Evolutionary conservation across 345 rosid species (phyloP).

Genomic region (Cardamine occulta): DNA sequence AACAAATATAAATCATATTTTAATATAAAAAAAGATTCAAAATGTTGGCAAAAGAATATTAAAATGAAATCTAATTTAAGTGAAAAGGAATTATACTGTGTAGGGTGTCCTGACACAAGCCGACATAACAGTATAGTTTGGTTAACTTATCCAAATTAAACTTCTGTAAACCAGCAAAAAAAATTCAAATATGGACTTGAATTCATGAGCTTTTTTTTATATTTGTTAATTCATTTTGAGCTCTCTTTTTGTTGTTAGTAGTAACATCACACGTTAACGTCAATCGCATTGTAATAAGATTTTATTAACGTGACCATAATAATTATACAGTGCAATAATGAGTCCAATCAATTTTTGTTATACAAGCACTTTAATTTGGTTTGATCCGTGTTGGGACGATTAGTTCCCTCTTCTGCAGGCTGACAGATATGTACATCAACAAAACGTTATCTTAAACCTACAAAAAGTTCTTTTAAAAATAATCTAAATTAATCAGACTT

Average conservation of each 20-base stretch:
- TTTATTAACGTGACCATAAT: conserved; percentile 35
- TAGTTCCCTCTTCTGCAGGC: conserved; percentile 33
- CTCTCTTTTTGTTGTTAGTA: conserved; percentile 2
- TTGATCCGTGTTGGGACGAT: conserved; percentile 22
- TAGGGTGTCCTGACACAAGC: conserved; percentile 20
- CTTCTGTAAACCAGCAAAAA: neutral
- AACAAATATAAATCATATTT: neutral
- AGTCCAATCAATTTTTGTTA: conserved; percentile 3
- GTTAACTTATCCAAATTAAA: conserved; percentile 25
- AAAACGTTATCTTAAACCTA: conserved; percentile 8
- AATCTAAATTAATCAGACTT: neutral
- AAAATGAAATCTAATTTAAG: neutral
- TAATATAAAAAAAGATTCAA: neutral
- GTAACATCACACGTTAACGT: conserved; percentile 47
- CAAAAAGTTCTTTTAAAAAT: neutral
- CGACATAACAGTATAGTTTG: conserved; percentile 24
- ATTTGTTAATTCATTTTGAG: neutral
- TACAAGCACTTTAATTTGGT: conserved; percentile 1
- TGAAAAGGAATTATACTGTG: neutral
- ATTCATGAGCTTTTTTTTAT: neutral
- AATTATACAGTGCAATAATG: conserved; percentile 22
- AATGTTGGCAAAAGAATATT: neutral
- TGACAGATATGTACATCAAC: conserved; percentile 21
- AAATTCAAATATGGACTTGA: neutral
- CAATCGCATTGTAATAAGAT: conserved; percentile 31